Conservation (phyloP, 768 basidiomycete genomes). For the Xerocomus spinulosus region DNA sequence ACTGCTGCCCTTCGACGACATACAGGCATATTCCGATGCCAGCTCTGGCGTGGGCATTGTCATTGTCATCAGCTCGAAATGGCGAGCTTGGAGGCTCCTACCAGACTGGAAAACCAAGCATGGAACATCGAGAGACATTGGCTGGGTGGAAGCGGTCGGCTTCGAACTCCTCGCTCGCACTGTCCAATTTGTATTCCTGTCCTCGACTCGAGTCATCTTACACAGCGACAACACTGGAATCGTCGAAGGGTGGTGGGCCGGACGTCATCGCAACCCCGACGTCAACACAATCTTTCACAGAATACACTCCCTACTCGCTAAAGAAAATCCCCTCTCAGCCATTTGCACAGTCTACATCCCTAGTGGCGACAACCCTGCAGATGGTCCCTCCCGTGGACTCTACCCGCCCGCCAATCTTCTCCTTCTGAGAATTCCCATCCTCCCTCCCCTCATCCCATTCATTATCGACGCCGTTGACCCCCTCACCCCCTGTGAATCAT, state of each 20-base stretch:
- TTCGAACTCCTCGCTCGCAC: neutral
- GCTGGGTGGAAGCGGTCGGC: neutral
- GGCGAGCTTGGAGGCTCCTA: neutral
- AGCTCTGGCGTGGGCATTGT: too few species aligned
- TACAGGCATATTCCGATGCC: neutral
- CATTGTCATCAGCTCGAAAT: neutral
- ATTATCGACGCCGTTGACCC: neutral
- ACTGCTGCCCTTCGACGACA: neutral
- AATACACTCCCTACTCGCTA: neutral
- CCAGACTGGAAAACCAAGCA: neutral
- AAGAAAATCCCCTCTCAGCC: neutral
- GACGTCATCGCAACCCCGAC: neutral
- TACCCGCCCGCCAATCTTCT: neutral
- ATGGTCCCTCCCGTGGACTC: neutral
- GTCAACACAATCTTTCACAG: neutral
- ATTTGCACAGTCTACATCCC: neutral
- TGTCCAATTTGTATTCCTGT: neutral
- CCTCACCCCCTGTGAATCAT: neutral
- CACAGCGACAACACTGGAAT: slow-evolving; percentile 1
- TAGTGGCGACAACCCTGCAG: neutral
- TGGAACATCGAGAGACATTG: neutral
- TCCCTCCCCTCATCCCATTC: neutral
- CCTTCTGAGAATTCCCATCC: neutral
- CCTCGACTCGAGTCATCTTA: neutral
- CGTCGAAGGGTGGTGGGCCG: slow-evolving; percentile 1